Evolutionary conservation across 1,284 basidiomycete species (phyloP), one percentile per base, ranked within the genome.

Genomic region (Apiotrichum sp.): DNA sequence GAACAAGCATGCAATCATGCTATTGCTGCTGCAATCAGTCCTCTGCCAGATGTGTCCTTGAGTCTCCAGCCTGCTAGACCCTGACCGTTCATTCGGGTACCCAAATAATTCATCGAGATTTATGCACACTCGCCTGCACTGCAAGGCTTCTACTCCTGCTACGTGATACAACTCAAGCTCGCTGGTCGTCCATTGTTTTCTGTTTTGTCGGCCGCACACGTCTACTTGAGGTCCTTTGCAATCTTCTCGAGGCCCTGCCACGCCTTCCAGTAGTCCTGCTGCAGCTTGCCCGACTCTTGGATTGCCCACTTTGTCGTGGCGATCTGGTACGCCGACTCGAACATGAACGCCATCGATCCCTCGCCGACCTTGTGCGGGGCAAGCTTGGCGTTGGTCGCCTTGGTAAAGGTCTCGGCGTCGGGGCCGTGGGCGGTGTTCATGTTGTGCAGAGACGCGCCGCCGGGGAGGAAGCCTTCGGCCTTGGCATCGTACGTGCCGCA

Each of bases 381-480:
- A 36, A 67, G 56, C 9, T 53, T 44, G 8, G 58, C 59, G 8
- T 53, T 58, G 7, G n/a, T 38, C 31, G 44, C 44, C 44, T 52
- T 52, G 36, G 8, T 29, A 2, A 41, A 48, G 4, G 47, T 50
- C n/a, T 52, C 55, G 31, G 59, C 58, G 47, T 66, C 67, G 9
- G 67, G 67, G 0, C 68, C 67, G 56, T 70, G 68, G 2, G 68
- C 67, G 2, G 62, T 57, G 52, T 62, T 63, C 57, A 62, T 63
- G 42, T 66, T 67, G 58, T 70, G 68, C 50, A 70, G 52, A 22
- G 58, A 63, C 3, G 62, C 63, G 22, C 68, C 68, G 9, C 61
- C 65, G 3, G 65, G 62, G 2, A 52, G 9, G 43, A 52, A 52
- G 31, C 41, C 41, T 31, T 49, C 41, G 0, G 61, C 52, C 50